Evolutionary conservation across 2,329 filamentous ascomycete species (phyloP), one percentile per base, ranked within the genome.

Genomic region (Diplodia intermedia): DNA sequence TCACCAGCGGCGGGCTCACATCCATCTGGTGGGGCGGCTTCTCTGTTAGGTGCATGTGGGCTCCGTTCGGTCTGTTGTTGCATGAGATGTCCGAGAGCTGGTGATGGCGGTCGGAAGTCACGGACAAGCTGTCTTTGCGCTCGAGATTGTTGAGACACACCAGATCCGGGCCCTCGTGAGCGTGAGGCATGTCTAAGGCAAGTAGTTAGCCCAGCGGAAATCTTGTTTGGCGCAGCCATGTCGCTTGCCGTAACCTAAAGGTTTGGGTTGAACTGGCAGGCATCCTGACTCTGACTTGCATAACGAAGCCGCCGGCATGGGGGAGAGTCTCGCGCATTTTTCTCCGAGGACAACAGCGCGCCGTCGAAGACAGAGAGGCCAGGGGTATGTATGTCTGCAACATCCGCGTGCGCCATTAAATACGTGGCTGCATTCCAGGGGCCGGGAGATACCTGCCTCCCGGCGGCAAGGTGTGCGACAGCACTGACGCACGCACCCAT

Each of bases 371-470:
- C 40, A 20, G 4, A 14, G 36, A 7, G 14, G 53, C 31, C 53
- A 33, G 31, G 53, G 53, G 53, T 55, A n/a, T 31, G 53, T 55
- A n/a, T 31, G 8, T 8, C 53, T n/a, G 26, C 53, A 55, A 36
- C 53, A 55, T 23, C 2, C 18, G 50, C 53, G 26, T 47, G 18
- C 31, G 53, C 53, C 5, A n/a, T 55, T 55, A 55, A 55, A 55
- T 55, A 55, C 53, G 53, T 55, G 53, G 53, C 53, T 55, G 29
- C 53, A 36, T 33, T 33, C 53, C 26, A 55, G 31, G 53, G 53
- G 53, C 53, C 53, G 53, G 29, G 8, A 15, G 47, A 47, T n/a
- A 47, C 40, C 18, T 47, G 40, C 2, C 18, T 47, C n/a, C 7
- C 40, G n/a, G 15, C 47, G 9, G 47, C 31, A 23, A 11, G 8